Conservation (phyloP, 2,329 filamentous ascomycete species). For the Phaeomoniella chlamydospora region DNA sequence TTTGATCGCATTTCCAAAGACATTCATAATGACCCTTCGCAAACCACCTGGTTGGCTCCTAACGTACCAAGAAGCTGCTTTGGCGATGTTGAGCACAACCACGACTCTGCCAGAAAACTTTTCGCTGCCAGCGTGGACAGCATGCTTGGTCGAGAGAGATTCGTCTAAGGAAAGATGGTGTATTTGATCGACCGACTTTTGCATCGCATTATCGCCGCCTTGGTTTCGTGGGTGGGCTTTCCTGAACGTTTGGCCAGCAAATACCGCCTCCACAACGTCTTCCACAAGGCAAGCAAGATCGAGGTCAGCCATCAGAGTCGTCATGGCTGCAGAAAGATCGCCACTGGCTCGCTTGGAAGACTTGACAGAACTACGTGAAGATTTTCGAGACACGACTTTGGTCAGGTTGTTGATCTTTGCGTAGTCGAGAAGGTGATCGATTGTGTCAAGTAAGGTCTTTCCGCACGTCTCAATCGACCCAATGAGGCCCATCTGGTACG, state of each 20-base stretch:
- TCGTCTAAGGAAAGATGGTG: background rate
- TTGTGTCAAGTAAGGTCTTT: constrained; percentile 25
- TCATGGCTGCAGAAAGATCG: constrained; percentile 5
- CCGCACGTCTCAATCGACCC: constrained; percentile 26
- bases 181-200: background rate
- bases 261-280: constrained; percentile 41
- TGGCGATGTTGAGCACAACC: constrained; percentile 29
- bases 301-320: constrained; percentile 16
- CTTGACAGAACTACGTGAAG: constrained; percentile 1
- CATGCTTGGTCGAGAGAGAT: background rate
- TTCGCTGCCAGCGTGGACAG: background rate
- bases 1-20: constrained; percentile 34
- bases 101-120: constrained; percentile 13
- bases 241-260: constrained; percentile 26
- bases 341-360: constrained; percentile 1
- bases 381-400: constrained; percentile 2
- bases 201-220: background rate
- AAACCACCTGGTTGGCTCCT: constrained; percentile 30
- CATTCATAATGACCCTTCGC: constrained; percentile 32
- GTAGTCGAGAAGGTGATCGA: constrained; percentile 31
- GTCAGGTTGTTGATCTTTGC: constrained; percentile 35
- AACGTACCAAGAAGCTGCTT: constrained; percentile 25
- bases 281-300: constrained; percentile 14
- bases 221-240: background rate
- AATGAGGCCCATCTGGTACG: constrained; percentile 23